Conservation (phyloP, 78 protist genomes). For the Guillardia theta region DNA sequence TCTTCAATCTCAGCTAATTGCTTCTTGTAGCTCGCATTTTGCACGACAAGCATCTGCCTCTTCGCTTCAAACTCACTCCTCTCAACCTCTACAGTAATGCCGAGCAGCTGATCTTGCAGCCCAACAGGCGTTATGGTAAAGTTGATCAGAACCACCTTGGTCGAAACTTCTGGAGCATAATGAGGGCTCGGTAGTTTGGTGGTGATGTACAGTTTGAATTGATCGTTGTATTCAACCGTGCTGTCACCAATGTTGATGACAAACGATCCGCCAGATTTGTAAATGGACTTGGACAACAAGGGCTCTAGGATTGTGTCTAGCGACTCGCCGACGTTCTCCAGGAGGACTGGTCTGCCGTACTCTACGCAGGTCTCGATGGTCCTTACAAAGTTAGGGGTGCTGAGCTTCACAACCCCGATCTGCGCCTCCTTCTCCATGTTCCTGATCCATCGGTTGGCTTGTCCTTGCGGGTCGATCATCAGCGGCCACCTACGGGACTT, state of each 20-base stretch:
- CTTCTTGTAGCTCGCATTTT: constrained; percentile 48
- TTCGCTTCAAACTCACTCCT: constrained; percentile 61
- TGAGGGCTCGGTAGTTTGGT: constrained; percentile 73
- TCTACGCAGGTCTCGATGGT: constrained; percentile 65
- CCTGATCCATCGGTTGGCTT: constrained; percentile 88
- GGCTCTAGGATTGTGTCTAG: constrained; percentile 66
- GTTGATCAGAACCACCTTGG: constrained; percentile 79
- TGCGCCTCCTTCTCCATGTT: constrained; percentile 56
- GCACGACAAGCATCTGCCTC: constrained; percentile 25
- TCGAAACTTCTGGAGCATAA: constrained; percentile 66
- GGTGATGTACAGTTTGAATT: constrained; percentile 72
- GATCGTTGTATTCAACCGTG: constrained; percentile 37
- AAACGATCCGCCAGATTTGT: constrained; percentile 42
- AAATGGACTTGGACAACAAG: constrained; percentile 47
- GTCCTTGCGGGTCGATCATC: constrained; percentile 74
- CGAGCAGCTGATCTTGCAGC: constrained; percentile 83
- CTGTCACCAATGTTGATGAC: constrained; percentile 61
- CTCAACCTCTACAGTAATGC: constrained; percentile 53
- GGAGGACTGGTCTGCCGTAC: constrained; percentile 53
- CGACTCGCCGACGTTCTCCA: constrained; percentile 67
- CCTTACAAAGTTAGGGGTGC: constrained; percentile 60
- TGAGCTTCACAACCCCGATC: constrained; percentile 59
- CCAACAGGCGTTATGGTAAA: constrained; percentile 78
- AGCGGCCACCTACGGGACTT: constrained; percentile 61
- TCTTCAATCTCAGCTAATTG: constrained; percentile 56